Percentiles rank a stretch among this genome's conserved stretches.
These are phyloP conservation scores for Cryphonectria parasitica DNA, from an alignment of 2,329 filamentous ascomycete genomes.

Conservation along the genomic window DNA sequence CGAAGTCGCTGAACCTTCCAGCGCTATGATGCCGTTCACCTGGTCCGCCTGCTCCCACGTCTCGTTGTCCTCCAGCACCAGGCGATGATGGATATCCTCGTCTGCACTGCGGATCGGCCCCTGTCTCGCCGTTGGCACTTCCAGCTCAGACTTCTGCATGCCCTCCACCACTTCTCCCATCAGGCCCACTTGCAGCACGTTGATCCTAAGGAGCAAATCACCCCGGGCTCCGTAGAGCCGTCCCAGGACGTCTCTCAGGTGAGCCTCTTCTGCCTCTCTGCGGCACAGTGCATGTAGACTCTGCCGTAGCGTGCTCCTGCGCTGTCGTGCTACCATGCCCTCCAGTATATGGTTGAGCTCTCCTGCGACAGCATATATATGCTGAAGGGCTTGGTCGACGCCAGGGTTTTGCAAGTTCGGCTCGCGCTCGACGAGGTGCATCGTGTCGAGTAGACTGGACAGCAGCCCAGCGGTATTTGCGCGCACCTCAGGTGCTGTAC, in stretches of 20 bases:
- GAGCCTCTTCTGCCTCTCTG: not conserved
- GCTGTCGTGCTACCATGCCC: not conserved
- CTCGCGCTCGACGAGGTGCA: not conserved
- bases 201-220: not conserved
- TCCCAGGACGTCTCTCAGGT: not conserved
- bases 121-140: not conserved
- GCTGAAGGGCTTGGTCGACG: not conserved
- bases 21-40: not conserved
- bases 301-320: not conserved
- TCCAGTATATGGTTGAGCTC: not conserved
- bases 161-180: not conserved
- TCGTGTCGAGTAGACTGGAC: not conserved
- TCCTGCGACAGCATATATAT: not conserved
- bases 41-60: not conserved
- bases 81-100: not conserved
- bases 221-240: not conserved
- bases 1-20: not conserved
- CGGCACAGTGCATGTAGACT: not conserved
- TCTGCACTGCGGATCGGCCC: not conserved
- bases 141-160: not conserved
- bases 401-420: not conserved
- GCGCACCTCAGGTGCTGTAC: not conserved
- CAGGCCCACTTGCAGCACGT: not conserved
- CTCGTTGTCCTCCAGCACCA: not conserved
- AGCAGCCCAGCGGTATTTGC: not conserved